These are phyloP conservation scores for Pilasporangium apinafurcum DNA, from an alignment of 352 stramenopile species.

Conservation along the genomic window DNA sequence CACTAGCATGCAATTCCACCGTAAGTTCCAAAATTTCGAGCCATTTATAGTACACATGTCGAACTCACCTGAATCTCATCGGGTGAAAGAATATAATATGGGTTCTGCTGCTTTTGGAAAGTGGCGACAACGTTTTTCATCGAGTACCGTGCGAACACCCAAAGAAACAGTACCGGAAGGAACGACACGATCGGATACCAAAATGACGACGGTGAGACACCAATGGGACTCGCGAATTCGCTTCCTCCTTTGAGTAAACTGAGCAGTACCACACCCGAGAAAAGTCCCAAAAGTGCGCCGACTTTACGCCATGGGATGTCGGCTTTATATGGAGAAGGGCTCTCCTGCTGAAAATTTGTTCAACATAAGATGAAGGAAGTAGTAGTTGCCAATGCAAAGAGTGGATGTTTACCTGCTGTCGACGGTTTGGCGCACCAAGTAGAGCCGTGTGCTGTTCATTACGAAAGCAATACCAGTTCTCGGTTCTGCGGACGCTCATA, in stretches of 20 bases:
- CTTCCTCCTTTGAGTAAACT: slow-evolving; percentile 92
- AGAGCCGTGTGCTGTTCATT: slow-evolving; percentile 10
- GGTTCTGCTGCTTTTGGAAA: slow-evolving; percentile 44
- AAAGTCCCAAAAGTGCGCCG: slow-evolving; percentile 75
- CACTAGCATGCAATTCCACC: too few species aligned
- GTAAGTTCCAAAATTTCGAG: too few species aligned
- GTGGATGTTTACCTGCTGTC: neutral
- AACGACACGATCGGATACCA: slow-evolving; percentile 67
- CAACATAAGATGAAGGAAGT: neutral
- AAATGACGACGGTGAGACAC: slow-evolving; percentile 76
- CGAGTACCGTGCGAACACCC: slow-evolving; percentile 69
- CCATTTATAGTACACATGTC: too few species aligned
- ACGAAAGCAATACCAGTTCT: slow-evolving; percentile 63
- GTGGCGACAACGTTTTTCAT: slow-evolving; percentile 42
- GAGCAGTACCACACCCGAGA: slow-evolving; percentile 85
- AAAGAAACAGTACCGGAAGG: slow-evolving; percentile 56
- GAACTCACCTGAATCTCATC: slow-evolving; percentile 40
- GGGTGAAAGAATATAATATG: slow-evolving; percentile 35
- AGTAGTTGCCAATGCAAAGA: neutral
- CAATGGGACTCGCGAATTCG: slow-evolving; percentile 83
- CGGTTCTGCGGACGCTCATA: slow-evolving; percentile 76
- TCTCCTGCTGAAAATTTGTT: neutral
- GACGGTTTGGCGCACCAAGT: slow-evolving; percentile 17
- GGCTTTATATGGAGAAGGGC: slow-evolving; percentile 13
- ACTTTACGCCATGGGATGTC: slow-evolving; percentile 75